Evolutionary conservation across 108 stramenopile species (phyloP), one percentile per base, ranked within the genome.

Genomic region (Pseudonitzschia multistriata): DNA sequence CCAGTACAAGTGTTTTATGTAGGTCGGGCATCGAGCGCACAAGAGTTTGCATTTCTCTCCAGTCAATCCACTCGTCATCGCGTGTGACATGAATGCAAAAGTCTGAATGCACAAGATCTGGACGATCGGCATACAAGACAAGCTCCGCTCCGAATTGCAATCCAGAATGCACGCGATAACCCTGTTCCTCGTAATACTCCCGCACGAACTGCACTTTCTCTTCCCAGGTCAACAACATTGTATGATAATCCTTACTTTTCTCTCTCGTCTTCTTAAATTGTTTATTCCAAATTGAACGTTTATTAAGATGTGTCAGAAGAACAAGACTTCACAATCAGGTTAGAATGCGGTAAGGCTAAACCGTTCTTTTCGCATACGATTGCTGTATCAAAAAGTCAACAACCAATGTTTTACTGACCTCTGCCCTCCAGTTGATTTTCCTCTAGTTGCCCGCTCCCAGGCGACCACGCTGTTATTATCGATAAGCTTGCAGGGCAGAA

Each of bases 141-240:
- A 95, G 67, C 55, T 92, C 91, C 68, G 88, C 88, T 34, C 93
- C 93, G 66, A 95, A 95, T 71, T 92, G 91, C 28, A 95, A 57
- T 6, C 93, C 93, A 1, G 89, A 92, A 77, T 92, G 93, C 24
- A 95, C 90, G 3, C 93, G 83, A 68, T 95, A 95, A 24, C 93
- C 93, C 71, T 86, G 86, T 17, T 61, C 47, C 62, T 81, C 63
- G 71, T 85, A 95, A 68, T 90, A 83, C 21, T 74, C 59, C 13
- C 86, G 76, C 21, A 86, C 84, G 28, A 91, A 79, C 17, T 66
- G 65, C 29, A 88, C 62, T 21, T 78, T 85, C 24, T 77, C 79
- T 24, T 82, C 77, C 70, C 25, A n/a, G 13, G 50, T 52, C 11
- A 19, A 52, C 24, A 52, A 52, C 50, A 52, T 52, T 52, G 50